Evolutionary conservation across 495 filamentous ascomycete species (phyloP).

Genomic region (Parathielavia hyrcaniae): DNA sequence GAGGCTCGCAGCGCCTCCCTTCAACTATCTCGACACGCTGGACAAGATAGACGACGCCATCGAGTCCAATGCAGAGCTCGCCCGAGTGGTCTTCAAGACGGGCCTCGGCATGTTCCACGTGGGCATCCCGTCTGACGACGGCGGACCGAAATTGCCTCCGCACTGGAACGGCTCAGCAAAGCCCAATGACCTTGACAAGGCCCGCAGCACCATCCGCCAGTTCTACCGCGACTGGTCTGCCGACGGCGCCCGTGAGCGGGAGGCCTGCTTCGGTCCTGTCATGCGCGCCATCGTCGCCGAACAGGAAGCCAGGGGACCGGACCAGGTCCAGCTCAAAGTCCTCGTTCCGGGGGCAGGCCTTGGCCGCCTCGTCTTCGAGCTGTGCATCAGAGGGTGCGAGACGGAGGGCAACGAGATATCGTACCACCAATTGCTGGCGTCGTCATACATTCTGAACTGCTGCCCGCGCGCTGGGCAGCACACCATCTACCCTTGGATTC

Average conservation of each 20-base stretch:
- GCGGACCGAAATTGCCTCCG: conserved; percentile 27
- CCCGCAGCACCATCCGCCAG: conserved; percentile 80
- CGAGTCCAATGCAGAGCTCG: conserved; percentile 77
- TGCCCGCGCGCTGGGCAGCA: conserved; percentile 44
- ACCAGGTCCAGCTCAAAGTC: conserved; percentile 50
- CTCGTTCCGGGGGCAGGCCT: conserved; percentile 87
- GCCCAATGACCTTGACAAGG: conserved; percentile 74
- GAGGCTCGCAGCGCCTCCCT: conserved; percentile 70
- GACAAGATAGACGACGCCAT: conserved; percentile 79
- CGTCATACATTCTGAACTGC: conserved; percentile 75
- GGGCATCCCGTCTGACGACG: conserved; percentile 8
- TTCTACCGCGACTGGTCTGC: conserved; percentile 93
- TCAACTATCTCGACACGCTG: conserved; percentile 72
- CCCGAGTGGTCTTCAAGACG: conserved; percentile 62
- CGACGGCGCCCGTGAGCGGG: conserved; percentile 66
- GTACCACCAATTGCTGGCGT: conserved; percentile 84
- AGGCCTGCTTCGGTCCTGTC: conserved; percentile 68
- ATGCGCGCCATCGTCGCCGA: conserved; percentile 54
- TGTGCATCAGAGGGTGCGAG: conserved; percentile 66
- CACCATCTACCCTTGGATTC: conserved; percentile 73
- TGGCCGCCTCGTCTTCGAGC: conserved; percentile 78
- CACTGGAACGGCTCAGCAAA: conserved; percentile 64
- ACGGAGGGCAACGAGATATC: conserved; percentile 94
- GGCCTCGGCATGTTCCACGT: conserved; percentile 63
- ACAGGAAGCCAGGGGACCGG: conserved; percentile 35